phyloP scores from a whole-genome alignment of 768 basidiomycete genomes.

The Xerocomus brunneocitrinus region DNA sequence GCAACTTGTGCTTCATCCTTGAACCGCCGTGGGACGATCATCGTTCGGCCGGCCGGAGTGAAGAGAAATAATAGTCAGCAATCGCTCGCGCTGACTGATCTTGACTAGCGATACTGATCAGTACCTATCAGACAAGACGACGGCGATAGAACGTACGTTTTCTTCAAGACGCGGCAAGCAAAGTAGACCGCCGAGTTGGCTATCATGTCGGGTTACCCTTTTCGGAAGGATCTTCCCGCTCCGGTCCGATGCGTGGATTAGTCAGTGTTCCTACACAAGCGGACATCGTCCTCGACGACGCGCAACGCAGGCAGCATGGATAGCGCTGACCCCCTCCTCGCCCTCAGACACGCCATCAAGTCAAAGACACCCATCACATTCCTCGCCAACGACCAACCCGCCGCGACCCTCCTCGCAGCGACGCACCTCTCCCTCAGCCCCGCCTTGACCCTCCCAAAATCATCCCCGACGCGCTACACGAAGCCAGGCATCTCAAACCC shows the following conservation, averaged over 20 bases:
- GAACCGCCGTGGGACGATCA: constrained; percentile 2
- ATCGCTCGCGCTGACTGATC: background rate
- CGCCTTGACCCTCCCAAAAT: constrained; percentile 58
- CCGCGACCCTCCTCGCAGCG: constrained; percentile 48
- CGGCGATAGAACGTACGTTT: background rate
- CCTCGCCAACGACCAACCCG: constrained; percentile 33
- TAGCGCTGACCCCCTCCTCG: constrained; percentile 46
- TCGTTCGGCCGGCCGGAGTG: background rate
- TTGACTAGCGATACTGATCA: no score
- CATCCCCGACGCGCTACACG: constrained; percentile 71
- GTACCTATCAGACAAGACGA: no score
- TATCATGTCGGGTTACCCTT: background rate
- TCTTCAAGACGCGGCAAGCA: background rate
- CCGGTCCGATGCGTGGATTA: background rate
- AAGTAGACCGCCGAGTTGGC: background rate
- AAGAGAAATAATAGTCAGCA: constrained; percentile 1
- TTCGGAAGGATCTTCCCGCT: background rate
- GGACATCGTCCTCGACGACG: background rate
- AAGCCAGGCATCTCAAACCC: constrained; percentile 48
- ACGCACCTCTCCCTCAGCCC: constrained; percentile 61
- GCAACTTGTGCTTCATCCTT: constrained; percentile 11
- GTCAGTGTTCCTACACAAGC: background rate
- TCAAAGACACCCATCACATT: constrained; percentile 49
- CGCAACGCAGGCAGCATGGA: background rate
- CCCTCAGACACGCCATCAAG: constrained; percentile 61